Percentiles rank a stretch among this genome's conserved stretches.
Evolutionary conservation across 2,329 filamentous ascomycete species (phyloP).

Genomic region (Claviceps cyperi): DNA sequence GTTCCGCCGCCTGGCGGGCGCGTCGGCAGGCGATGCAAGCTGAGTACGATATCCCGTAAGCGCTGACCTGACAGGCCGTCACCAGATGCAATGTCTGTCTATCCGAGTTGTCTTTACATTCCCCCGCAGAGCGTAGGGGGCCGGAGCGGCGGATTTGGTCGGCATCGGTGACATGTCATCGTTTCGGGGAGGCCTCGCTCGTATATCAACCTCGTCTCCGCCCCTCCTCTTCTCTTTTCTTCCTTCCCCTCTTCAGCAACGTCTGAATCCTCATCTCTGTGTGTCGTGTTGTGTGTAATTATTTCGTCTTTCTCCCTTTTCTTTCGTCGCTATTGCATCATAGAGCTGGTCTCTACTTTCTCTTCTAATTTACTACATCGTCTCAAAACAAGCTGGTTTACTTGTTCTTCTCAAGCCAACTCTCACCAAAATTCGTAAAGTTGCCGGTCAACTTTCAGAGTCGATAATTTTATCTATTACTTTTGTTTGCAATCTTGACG

Average conservation of each 20-base stretch:
- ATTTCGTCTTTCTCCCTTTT: neutral
- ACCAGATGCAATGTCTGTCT: neutral
- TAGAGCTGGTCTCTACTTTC: constrained; percentile 42
- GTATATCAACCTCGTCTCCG: constrained; percentile 1
- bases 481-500: neutral
- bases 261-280: constrained; percentile 38
- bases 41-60: neutral
- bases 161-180: too few relatives aligned
- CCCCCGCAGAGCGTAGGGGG: too few relatives aligned
- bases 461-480: neutral
- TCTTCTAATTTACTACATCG: constrained; percentile 17
- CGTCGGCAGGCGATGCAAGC: constrained; percentile 2
- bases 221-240: constrained; percentile 23
- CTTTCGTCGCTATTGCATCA: constrained; percentile 18
- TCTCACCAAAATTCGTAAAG: constrained; percentile 10
- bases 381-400: constrained; percentile 8
- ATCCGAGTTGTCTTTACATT: neutral
- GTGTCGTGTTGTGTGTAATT: constrained; percentile 21
- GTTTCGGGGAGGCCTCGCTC: neutral
- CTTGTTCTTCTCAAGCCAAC: constrained; percentile 4
- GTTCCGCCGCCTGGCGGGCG: constrained; percentile 3
- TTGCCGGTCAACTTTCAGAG: constrained; percentile 28
- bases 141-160: too few relatives aligned
- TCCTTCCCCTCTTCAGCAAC: constrained; percentile 50
- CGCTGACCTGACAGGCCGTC: neutral